Base-by-base conservation (phyloP, 192 early-diverging fungal genomes). In the Gaertneriomyces sp. region DNA sequence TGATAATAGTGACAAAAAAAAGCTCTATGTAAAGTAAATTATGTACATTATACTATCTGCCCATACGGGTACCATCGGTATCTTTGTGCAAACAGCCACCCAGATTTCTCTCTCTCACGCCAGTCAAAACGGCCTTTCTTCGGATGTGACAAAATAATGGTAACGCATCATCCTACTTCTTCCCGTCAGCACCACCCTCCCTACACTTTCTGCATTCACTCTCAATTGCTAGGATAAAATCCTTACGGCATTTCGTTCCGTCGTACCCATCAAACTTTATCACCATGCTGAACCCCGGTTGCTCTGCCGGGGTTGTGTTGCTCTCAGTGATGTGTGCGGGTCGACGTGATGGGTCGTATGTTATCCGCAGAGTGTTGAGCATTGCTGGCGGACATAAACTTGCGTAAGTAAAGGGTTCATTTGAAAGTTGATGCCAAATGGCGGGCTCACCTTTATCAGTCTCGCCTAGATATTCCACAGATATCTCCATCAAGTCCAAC, bases 401-500 rank as follows among this genome's bases (percentile, higher is more conserved):
- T 33, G 0, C 25, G 25, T 33, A 33, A 33, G 25, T 33, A 33
- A 0, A 0, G 2, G 25, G 0, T 33, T 33, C 0, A 33, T 0
- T 33, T 2, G 2, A 33, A 33, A 0, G 2, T 2, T 33, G 25
- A 33, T 33, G 25, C 25, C 25, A 33, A 33, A 33, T 33, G 25
- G 25, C 25, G 7, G 7, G 14, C 58, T 6, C 17, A 61, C 67
- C 56, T 55, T 69, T 53, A 7, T 44, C 47, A n/a, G 39, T 47
- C 4, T 11, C 17, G 7, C 60, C 63, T 64, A 77, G 42, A 56
- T 81, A 71, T 50, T 69, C 68, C n/a, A 63, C 52, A 45, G 53
- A 60, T 46, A 78, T 74, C 66, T 81, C 79, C 33, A 72, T 12
- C 45, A 81, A 51, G 72, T 81, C 79, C 9, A 81, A 63, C 76